Base-by-base conservation (phyloP, 768 basidiomycete species). In the Rhodotorula diobovata region DNA sequence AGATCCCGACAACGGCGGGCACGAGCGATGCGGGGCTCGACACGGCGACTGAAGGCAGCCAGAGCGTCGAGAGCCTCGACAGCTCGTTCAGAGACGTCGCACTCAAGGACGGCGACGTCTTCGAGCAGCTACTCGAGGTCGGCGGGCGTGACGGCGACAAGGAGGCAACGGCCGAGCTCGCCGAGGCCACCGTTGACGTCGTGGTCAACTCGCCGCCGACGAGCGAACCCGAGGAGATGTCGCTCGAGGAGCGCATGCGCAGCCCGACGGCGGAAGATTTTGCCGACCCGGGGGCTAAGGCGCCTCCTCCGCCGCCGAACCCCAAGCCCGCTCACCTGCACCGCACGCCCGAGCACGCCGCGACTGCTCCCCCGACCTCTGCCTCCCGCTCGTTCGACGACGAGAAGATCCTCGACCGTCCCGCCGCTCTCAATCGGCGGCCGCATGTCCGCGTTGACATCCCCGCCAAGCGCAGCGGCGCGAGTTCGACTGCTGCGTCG, bases 361-460 rank as follows among this genome's bases (percentile, higher is more conserved):
- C 57, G 30, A 67, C 66, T 4, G 64, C 64, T 10, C 68, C 68
- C 10, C n/a, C 50, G 18, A 28, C 62, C 50, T 14, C 21, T 59
- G 43, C 25, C 6, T n/a, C 39, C 12, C 41, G 28, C 11, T 62
- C 34, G 12, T 61, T 65, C 6, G 68, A 69, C 7, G 61, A 63
- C 41, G 15, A 28, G 28, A 61, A 58, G 18, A 63, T 71, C 50
- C 37, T 66, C 25, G 50, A 51, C 50, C 55, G 55, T 9, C 30
- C n/a, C 39, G 57, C 71, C 15, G 46, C 45, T 20, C 66, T 68
- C 43, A 34, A 51, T 14, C 56, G 66, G 2, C n/a, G 59, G 18
- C 67, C 71, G 4, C 66, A 66, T n/a, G 65, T 71, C 28, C 61
- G 70, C 18, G 67, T 72, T 63, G 71, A 68, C 23, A 72, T 67